Evolutionary conservation across 345 rosid species (phyloP).

Genomic region (Erysimum cheiranthoides): DNA sequence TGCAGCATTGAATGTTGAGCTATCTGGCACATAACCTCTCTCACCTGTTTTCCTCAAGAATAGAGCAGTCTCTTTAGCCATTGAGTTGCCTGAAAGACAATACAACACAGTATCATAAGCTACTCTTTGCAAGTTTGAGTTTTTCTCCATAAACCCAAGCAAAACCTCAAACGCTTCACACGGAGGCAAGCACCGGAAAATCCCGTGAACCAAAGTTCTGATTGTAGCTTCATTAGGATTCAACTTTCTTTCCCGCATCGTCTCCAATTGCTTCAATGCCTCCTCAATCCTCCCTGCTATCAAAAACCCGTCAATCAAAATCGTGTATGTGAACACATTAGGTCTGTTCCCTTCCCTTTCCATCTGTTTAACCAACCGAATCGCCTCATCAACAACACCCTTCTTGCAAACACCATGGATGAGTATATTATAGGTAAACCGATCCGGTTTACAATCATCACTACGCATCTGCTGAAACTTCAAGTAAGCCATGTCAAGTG

Average conservation of each 20-base stretch:
- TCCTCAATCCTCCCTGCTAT: constrained; percentile 74
- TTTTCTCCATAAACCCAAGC: constrained; percentile 58
- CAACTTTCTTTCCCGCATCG: constrained; percentile 64
- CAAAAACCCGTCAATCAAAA: constrained; percentile 81
- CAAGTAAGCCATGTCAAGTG: constrained; percentile 86
- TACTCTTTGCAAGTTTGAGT: constrained; percentile 55
- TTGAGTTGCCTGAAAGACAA: constrained; percentile 66
- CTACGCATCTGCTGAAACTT: constrained; percentile 88
- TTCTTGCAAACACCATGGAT: constrained; percentile 85
- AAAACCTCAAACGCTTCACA: constrained; percentile 63
- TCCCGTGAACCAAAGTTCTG: constrained; percentile 79
- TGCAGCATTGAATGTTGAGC: constrained; percentile 61
- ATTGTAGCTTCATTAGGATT: constrained; percentile 79
- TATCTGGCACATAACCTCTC: constrained; percentile 64
- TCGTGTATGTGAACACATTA: constrained; percentile 80
- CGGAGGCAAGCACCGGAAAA: constrained; percentile 59
- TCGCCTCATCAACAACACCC: constrained; percentile 85
- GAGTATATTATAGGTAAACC: constrained; percentile 89
- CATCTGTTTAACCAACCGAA: constrained; percentile 87
- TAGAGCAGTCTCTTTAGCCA: constrained; percentile 77
- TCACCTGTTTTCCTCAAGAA: constrained; percentile 56
- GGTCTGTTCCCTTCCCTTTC: constrained; percentile 65
- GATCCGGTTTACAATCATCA: constrained; percentile 80
- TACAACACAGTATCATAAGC: constrained; percentile 63
- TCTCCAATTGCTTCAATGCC: constrained; percentile 61